Evolutionary conservation across 352 stramenopile species (phyloP), one percentile per base, ranked within the genome.

Genomic region (Globisporangium polare): DNA sequence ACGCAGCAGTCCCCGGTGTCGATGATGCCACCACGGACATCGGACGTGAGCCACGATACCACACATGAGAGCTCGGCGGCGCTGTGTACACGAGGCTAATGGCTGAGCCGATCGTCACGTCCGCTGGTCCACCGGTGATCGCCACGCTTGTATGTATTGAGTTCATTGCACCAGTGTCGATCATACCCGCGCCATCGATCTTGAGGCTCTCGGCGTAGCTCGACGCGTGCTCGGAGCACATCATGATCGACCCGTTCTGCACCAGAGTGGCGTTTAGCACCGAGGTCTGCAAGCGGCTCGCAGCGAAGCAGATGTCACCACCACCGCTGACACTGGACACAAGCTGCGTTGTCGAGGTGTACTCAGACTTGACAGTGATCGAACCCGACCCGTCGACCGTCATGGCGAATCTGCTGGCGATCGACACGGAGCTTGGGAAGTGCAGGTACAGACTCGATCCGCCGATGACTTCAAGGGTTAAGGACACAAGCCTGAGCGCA

Each of bases 11-110:
- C 12, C 45, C 45, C 26, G 45, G 22, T 7, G 12, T 10, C 8
- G 20, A 5, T 15, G 24, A 22, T 17, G 24, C 24, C 27, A 53
- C 24, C 27, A 53, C 46, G 6, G 35, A n/a, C 13, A 35, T 53
- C 24, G 46, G 46, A 53, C 46, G 46, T 15, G 46, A 53, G 24
- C 46, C 46, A 12, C 46, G 46, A 13, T 53, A 53, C 22, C 46
- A 29, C 18, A 53, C 46, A 18, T 53, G 46, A 24, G 46, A 53
- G 4, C n/a, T 53, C 46, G 46, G 22, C 3, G 46, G 46, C 0
- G 46, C 46, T 13, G 24, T 35, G 46, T 53, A 53, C 46, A 35
- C 24, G 24, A 53, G 46, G 9, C 18, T 10, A n/a, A 35, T 35
- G 24, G 10, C 24, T 8, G 46, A 31, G 24, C 46, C 12, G 6